Conservation (phyloP, 257 asterid species). For the Fraxinus cuspidata region DNA sequence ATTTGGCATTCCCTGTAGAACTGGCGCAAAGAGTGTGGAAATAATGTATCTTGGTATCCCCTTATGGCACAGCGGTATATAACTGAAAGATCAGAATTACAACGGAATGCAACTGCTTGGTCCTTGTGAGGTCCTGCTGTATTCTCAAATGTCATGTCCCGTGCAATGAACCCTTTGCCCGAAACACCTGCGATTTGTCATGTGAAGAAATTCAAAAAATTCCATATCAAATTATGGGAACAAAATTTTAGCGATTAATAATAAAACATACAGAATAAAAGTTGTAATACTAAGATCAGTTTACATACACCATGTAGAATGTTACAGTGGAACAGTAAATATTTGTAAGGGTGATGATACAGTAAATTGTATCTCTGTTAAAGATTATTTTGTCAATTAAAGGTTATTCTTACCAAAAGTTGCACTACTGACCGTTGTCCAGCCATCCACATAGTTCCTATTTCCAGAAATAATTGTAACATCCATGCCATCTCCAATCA, state of each 20-base stretch:
- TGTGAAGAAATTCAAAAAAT: too few relatives aligned
- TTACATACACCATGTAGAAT: too few relatives aligned
- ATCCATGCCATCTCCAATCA: slow-evolving; percentile 65
- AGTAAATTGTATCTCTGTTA: too few relatives aligned
- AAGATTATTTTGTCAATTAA: not conserved
- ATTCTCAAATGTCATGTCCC: slow-evolving; percentile 69
- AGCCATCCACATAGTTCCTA: slow-evolving; percentile 43
- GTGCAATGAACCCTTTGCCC: slow-evolving; percentile 64
- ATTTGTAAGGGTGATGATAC: too few relatives aligned
- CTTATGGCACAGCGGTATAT: slow-evolving; percentile 48
- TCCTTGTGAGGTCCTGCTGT: slow-evolving; percentile 65
- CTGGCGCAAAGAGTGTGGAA: slow-evolving; percentile 58
- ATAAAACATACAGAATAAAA: too few relatives aligned
- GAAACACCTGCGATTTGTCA: slow-evolving; percentile 45
- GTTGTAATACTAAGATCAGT: too few relatives aligned
- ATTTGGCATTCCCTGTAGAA: slow-evolving; percentile 60
- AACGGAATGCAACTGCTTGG: slow-evolving; percentile 69
- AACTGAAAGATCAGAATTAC: slow-evolving; percentile 57
- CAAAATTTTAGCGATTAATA: too few relatives aligned
- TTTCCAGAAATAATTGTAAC: slow-evolving; percentile 56
- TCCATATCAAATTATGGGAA: too few relatives aligned
- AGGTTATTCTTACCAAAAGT: slow-evolving; percentile 49
- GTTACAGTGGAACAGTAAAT: too few relatives aligned
- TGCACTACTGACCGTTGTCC: slow-evolving; percentile 54
- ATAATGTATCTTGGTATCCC: slow-evolving; percentile 71